phyloP scores from a whole-genome alignment of 306 rosid genomes.

The Abrus precatorius region DNA sequence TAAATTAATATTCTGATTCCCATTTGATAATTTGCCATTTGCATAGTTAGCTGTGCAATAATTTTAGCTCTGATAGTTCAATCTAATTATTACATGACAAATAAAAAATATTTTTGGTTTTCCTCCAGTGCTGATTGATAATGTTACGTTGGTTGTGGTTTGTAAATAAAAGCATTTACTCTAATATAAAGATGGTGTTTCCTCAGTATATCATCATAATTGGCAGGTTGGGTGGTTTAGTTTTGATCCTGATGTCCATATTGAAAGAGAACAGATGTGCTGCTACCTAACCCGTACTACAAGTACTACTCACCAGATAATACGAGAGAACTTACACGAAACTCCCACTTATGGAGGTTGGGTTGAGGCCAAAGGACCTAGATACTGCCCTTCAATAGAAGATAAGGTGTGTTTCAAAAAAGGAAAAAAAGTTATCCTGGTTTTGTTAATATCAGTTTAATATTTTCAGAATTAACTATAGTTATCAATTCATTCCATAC shows the following conservation, averaged over 20 bases:
- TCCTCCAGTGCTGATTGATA: constrained; percentile 26
- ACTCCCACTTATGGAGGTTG: constrained; percentile 99
- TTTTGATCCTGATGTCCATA: constrained; percentile 92
- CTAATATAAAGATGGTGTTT: constrained; percentile 27
- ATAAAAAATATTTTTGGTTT: constrained; percentile 38
- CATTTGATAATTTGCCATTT: not conserved
- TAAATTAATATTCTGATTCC: not conserved
- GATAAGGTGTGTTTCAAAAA: constrained; percentile 73
- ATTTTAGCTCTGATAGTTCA: constrained; percentile 21
- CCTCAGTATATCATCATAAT: constrained; percentile 49
- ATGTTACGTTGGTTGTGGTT: constrained; percentile 25
- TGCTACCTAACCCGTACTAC: constrained; percentile 97
- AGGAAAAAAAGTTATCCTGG: constrained; percentile 9
- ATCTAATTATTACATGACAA: constrained; percentile 20
- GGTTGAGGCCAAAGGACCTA: constrained; percentile 98
- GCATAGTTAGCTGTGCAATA: not conserved
- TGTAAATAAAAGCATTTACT: constrained; percentile 29
- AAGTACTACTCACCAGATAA: constrained; percentile 84
- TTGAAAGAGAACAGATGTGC: constrained; percentile 97
- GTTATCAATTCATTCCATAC: constrained; percentile 37
- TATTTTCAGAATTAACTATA: constrained; percentile 20
- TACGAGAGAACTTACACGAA: constrained; percentile 90
- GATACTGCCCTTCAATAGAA: constrained; percentile 99
- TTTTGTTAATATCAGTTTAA: constrained; percentile 6
- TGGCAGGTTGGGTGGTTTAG: constrained; percentile 96